Base-by-base conservation (phyloP, 768 basidiomycete genomes). In the Phylloporus sp. region DNA sequence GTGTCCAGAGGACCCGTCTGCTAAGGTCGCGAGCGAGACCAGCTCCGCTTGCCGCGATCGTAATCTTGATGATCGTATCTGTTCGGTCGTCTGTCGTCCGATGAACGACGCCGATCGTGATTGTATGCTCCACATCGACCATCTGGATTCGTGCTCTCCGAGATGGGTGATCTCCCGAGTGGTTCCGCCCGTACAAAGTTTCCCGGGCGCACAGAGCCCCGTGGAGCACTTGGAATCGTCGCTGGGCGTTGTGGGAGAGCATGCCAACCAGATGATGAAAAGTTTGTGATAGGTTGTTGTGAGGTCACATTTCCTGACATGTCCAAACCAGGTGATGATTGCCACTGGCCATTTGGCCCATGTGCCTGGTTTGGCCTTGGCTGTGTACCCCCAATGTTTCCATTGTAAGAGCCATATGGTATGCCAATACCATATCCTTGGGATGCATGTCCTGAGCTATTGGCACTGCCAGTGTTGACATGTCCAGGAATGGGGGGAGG, bases 171-270 rank as follows among this genome's bases (percentile, higher is more conserved):
- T 45, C 54, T 47, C 20, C 48, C 49, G 15, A 54, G 38, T 15
- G 52, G 52, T 49, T 59, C 54, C 32, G 56, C 56, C 3, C 56
- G 61, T 15, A 44, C 49, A 13, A 44, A 38, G 15, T 21, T 46
- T 9, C 36, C 52, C 9, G 56, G 56, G 4, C 56, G 61, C n/a
- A 44, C 49, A 13, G 46, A 38, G 15, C 20, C 44, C 9, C 36
- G 52, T 11, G 56, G 56, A 36, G 20, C 2, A 1, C 4, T 24
- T 18, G 43, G 2, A 9, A n/a, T 0, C 15, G 5, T 14, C 10
- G 11, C 8, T 13, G 60, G 60, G 21, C 60, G 61, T 43, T 32
- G 58, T 2, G 60, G 60, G 29, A 63, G 59, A 11, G 22, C 2
- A 27, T 52, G 52, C 17, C 4, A 13, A 21, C 44, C 40, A 31